A percentile compares a stretch with the other conserved stretches of the same genome.
These are phyloP conservation scores for Xylaria sp. DNA, from an alignment of 2,329 filamentous ascomycete genomes.

Conservation along the genomic window DNA sequence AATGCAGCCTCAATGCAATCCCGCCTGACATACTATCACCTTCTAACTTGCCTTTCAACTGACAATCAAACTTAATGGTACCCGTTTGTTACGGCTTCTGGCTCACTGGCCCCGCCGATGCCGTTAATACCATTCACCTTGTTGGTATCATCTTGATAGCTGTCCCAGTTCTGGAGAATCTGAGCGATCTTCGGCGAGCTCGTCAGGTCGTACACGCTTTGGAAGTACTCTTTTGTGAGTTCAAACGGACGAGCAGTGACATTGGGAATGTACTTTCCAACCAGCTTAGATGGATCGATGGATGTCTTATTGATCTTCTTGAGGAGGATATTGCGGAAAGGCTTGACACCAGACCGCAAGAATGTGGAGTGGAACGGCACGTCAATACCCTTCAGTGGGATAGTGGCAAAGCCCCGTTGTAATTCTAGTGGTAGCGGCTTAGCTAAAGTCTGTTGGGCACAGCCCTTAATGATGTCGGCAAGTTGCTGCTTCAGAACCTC, in stretches of 20 bases:
- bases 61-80: conserved; percentile 10
- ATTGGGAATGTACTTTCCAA: conserved; percentile 99
- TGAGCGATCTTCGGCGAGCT: conserved; percentile 82
- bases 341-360: conserved; percentile 97
- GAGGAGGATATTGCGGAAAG: conserved; percentile 96
- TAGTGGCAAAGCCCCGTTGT: conserved; percentile 95
- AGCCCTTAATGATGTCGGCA: conserved; percentile 89
- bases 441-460: conserved; percentile 84
- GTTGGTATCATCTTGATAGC: conserved; percentile 67
- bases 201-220: conserved; percentile 96
- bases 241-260: conserved; percentile 97
- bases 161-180: conserved; percentile 88
- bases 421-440: conserved; percentile 92
- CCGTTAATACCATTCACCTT: conserved; percentile 52
- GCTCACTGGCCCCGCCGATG: conserved; percentile 52
- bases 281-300: conserved; percentile 94
- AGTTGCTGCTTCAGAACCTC: conserved; percentile 93
- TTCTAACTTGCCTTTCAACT: background rate
- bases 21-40: background rate
- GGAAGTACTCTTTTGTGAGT: conserved; percentile 98
- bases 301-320: conserved; percentile 99
- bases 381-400: conserved; percentile 96
- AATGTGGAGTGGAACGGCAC: conserved; percentile 99
- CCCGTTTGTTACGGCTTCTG: conserved; percentile 46
- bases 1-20: background rate